Base-by-base conservation (phyloP, 2,329 filamentous ascomycete species). In the Aspergillus sp. region DNA sequence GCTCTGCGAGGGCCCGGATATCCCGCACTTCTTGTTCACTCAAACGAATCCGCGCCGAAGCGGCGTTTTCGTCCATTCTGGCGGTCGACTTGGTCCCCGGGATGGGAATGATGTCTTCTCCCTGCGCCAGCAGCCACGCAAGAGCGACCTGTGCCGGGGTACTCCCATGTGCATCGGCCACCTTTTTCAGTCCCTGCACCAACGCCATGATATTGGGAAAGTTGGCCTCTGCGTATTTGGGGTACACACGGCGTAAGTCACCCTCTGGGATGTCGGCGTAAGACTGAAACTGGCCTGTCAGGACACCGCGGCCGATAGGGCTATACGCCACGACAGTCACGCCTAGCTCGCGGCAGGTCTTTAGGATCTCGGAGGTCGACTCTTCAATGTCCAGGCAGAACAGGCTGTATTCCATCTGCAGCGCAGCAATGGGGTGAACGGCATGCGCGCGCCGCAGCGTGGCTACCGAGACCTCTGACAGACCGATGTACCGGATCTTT, bases 111-210 rank as follows among this genome's bases (percentile, higher is more conserved):
- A 87, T 73, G 58, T 85, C 80, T 2, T 79, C 74, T 0, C 81
- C 81, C 61, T 87, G 83, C 9, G 77, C 77, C 56, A 85, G 60
- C 47, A 87, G 58, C 85, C 85, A 88, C 0, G 84, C 84, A 32
- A 88, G 70, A 1, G 81, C 79, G 49, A 88, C 62, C 63, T 89
- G 79, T 2, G 75, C 75, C 0, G 81, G 59, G 1, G 83, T 83
- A 24, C 73, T 74, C 2, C 73, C 75, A 68, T 86, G 86, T 60
- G 70, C 72, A 44, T 72, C 68, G 0, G 82, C 82, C 3, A 85
- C 61, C 14, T 58, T 72, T 0, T 64, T 63, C 47, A 87, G 73
- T 16, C 67, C 66, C 30, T 80, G 76, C 3, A 84, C 77, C 2
- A 86, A 64, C 55, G 73, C 69, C 10, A 84, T 53, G 56, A 86